These are phyloP conservation scores for Xylona heveae DNA, from an alignment of 495 filamentous ascomycete species.

Conservation along the genomic window DNA sequence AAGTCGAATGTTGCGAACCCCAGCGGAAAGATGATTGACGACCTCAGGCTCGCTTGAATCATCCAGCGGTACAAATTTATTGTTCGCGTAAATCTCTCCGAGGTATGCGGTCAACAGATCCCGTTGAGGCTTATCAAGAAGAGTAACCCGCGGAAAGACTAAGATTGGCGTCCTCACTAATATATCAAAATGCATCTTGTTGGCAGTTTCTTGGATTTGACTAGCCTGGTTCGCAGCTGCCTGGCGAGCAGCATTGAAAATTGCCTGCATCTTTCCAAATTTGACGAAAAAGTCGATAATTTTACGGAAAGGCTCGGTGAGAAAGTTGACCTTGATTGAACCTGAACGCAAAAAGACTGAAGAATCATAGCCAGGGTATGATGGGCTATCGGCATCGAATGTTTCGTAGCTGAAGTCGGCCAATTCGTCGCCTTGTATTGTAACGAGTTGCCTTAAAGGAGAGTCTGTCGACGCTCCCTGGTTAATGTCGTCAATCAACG, in stretches of 20 bases:
- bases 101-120: slow-evolving; percentile 83
- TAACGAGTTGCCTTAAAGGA: slow-evolving; percentile 65
- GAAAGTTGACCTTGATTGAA: slow-evolving; percentile 87
- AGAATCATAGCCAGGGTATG: slow-evolving; percentile 88
- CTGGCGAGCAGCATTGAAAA: slow-evolving; percentile 90
- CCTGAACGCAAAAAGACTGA: slow-evolving; percentile 75
- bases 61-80: slow-evolving; percentile 66
- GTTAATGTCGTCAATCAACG: slow-evolving; percentile 83
- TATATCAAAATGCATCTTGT: slow-evolving; percentile 82
- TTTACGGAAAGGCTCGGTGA: slow-evolving; percentile 93
- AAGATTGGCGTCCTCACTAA: slow-evolving; percentile 86
- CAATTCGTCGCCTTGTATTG: slow-evolving; percentile 85
- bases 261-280: slow-evolving; percentile 97
- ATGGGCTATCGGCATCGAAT: slow-evolving; percentile 46
- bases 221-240: slow-evolving; percentile 89
- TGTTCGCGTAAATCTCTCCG: slow-evolving; percentile 92
- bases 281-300: slow-evolving; percentile 96
- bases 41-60: slow-evolving; percentile 46
- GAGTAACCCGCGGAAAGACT: slow-evolving; percentile 64
- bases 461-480: slow-evolving; percentile 66
- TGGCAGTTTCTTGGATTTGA: slow-evolving; percentile 74
- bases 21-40: slow-evolving; percentile 76
- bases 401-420: slow-evolving; percentile 98
- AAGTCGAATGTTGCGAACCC: slow-evolving; percentile 75
- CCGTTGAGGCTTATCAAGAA: slow-evolving; percentile 34